Conservation (phyloP, 352 stramenopile species). For the Phytophthora citrophthora region DNA sequence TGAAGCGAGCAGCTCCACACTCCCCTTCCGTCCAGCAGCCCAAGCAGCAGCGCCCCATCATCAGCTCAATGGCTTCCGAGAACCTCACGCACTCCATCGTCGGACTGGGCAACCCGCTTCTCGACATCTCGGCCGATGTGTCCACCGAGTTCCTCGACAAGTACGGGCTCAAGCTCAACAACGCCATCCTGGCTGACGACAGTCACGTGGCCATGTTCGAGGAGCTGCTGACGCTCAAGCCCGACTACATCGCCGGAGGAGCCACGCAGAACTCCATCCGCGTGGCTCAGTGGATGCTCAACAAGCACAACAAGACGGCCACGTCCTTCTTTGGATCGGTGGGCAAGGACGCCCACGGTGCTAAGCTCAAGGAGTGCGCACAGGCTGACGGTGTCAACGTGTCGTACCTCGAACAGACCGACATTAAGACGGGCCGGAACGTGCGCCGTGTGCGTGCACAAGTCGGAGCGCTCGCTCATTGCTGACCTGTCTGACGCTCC, state of each 20-base stretch:
- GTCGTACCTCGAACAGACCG: constrained; percentile 97
- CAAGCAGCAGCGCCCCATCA: constrained; percentile 21
- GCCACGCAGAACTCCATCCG: constrained; percentile 99
- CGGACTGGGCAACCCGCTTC: constrained; percentile 98
- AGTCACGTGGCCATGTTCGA: constrained; percentile 98
- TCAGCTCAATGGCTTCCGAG: constrained; percentile 24
- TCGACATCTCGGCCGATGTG: constrained; percentile 98
- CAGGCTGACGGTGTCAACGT: constrained; percentile 95
- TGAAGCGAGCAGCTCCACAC: constrained; percentile 20
- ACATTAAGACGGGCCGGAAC: constrained; percentile 95
- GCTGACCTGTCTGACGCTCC: constrained; percentile 97
- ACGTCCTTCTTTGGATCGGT: constrained; percentile 98
- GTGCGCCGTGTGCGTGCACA: constrained; percentile 97
- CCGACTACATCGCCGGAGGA: constrained; percentile 97
- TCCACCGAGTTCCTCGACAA: constrained; percentile 95
- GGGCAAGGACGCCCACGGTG: constrained; percentile 95
- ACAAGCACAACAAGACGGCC: constrained; percentile 76
- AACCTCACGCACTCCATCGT: constrained; percentile 86
- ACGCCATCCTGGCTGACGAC: constrained; percentile 98
- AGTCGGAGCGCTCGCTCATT: constrained; percentile 96
- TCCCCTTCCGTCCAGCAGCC: constrained; percentile 31
- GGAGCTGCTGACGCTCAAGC: constrained; percentile 92
- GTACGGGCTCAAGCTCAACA: constrained; percentile 95
- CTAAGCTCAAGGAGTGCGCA: constrained; percentile 94
- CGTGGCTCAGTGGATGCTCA: constrained; percentile 99